Base-by-base conservation (phyloP, 805 yeast genomes). In the Wickerhamiella qilinensis region DNA sequence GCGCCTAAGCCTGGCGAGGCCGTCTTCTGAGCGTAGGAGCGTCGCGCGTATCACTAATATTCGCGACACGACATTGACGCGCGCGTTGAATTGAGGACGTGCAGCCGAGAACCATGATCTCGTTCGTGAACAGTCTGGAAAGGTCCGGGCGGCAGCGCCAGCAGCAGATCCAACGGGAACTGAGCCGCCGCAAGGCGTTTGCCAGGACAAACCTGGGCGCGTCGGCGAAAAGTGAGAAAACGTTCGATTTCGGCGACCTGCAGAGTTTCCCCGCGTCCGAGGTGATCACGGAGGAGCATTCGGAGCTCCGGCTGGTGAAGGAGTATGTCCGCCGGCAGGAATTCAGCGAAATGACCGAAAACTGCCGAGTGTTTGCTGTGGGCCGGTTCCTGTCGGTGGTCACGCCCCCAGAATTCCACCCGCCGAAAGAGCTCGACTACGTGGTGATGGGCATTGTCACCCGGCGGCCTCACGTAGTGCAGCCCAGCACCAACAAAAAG, bases 371-470 rank as follows among this genome's bases (percentile, higher is more conserved):
- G 1, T 56, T 81, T 34, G 60, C 79, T 30, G 53, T 82, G 2
- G 68, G 69, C 8, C 73, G 75, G 46, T 54, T 79, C 2, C 65
- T 72, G 46, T 77, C 83, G 1, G 73, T 75, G 45, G 73, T 85
- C 1, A 46, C 54, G 21, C 77, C 91, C 2, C 91, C 94, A 0
- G 62, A 70, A 17, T 85, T 69, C 51, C 53, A 58, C 4, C 79
- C 79, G 35, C 94, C 94, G 0, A 58, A 59, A 2, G 76, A 77
- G 49, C 58, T 77, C 3, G 85, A 86, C 52, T 85, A 84, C 79
- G 76, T 77, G n/a, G 68, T 75, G 1, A 50, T 77, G n/a, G 96
- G 93, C 1, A 64, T 81, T 2, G 62, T 86, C 0, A 60, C 73
- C 3, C 50, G 54, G 17, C 84, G 84, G 50, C 60, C 74, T 3